Base-by-base conservation (phyloP, 306 rosid species). In the Hylodesmum podocarpum region DNA sequence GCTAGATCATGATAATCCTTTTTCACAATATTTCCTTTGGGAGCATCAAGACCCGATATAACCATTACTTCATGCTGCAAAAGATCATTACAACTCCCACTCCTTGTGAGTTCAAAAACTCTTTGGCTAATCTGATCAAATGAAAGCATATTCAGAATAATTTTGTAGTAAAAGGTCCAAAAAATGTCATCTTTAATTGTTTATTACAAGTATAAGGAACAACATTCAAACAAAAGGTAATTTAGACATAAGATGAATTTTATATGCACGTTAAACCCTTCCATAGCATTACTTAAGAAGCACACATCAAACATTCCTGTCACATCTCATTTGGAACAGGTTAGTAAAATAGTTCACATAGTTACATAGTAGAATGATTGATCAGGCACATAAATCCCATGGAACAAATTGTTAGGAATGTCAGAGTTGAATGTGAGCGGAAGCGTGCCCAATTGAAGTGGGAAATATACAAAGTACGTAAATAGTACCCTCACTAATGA, bases 111-210 rank as follows among this genome's bases (percentile, higher is more conserved):
- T 84, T 88, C 93, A 66, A 90, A 91, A 51, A 91, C 96, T 70
- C 91, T 83, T 78, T 79, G 85, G 86, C 98, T 90, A 50, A 94
- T 94, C 98, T 94, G 98, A 71, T 64, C 13, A 69, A 40, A 75
- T 49, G 49, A 79, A 73, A 81, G 73, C 15, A 49, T 47, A 73
- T 72, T 78, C 13, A 61, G 53, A 21, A 68, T 37, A 55, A 3
- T 58, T 66, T 40, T 39, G 13, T 13, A 2, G 0, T 15, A 22
- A 75, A 24, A 55, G 24, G 25, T 27, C 43, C 2, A 22, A 18
- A 57, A n/a, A 31, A 24, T n/a, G 24, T 34, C 40, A 59, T 33
- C 37, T 33, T 33, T 4, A 33, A 33, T 4, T 16, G 34, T 25
- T 37, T 14, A 47, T 36, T 21, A 43, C 58, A 46, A 58, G 61